Percentiles rank a stretch among this genome's conserved stretches.
Conservation (phyloP, 306 rosid genomes). For the Benincasa hispida region DNA sequence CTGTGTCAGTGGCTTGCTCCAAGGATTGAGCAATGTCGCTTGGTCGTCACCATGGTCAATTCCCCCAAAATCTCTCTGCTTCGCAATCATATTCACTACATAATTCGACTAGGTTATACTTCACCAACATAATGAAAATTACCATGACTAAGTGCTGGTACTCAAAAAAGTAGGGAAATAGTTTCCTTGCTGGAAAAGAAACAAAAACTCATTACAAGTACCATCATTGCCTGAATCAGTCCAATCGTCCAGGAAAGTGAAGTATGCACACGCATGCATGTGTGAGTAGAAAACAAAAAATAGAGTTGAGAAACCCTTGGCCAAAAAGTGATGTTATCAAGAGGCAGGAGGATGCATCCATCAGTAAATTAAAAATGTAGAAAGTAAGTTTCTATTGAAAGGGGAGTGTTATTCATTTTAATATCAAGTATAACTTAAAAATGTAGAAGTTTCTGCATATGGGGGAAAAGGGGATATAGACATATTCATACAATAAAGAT, state of each 20-base stretch:
- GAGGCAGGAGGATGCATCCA: not conserved
- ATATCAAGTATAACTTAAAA: not conserved
- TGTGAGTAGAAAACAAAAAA: not conserved
- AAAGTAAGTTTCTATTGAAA: not conserved
- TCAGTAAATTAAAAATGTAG: too few species aligned
- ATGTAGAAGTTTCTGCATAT: not conserved
- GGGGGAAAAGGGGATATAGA: not conserved
- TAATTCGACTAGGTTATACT: slow-evolving; percentile 10
- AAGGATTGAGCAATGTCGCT: slow-evolving; percentile 67
- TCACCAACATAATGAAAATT: slow-evolving; percentile 16
- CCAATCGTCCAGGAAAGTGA: not conserved
- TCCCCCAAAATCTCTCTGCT: slow-evolving; percentile 86
- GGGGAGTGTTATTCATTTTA: not conserved
- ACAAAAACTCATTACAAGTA: not conserved
- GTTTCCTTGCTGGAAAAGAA: not conserved
- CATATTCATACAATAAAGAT: slow-evolving; percentile 10
- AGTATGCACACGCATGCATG: not conserved
- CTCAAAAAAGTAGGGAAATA: not conserved
- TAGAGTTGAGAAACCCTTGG: not conserved
- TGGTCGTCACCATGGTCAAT: slow-evolving; percentile 83
- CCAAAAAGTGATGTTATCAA: not conserved
- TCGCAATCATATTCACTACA: slow-evolving; percentile 64
- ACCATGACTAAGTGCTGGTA: not conserved
- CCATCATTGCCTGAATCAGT: not conserved
- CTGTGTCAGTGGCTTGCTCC: slow-evolving; percentile 70